These are phyloP conservation scores for Copromyces sp. DNA, from an alignment of 495 filamentous ascomycete species.

Conservation along the genomic window DNA sequence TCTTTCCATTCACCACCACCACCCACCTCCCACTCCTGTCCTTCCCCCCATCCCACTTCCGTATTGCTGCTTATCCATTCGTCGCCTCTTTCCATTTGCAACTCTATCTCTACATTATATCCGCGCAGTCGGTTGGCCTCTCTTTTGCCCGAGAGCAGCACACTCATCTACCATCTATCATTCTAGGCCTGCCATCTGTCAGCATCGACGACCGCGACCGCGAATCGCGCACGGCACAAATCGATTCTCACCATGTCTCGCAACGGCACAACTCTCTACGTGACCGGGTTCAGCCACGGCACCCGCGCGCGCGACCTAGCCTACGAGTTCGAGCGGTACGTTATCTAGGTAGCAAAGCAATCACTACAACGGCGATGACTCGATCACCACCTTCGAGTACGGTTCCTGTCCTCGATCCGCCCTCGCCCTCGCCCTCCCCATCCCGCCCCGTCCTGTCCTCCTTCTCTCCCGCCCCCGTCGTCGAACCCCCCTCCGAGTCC, in stretches of 20 bases:
- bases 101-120: not conserved
- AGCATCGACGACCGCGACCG: not conserved
- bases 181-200: not conserved
- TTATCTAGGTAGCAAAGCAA: conserved; percentile 8
- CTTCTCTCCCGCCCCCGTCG: conserved; percentile 24
- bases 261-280: conserved; percentile 89
- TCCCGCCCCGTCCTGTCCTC: conserved; percentile 7
- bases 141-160: not conserved
- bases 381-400: conserved; percentile 35
- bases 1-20: not conserved
- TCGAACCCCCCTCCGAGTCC: conserved; percentile 7
- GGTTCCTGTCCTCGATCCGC: conserved; percentile 20
- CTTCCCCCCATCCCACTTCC: not conserved
- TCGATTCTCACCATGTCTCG: conserved; percentile 63
- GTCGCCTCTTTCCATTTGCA: not conserved
- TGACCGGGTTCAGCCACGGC: conserved; percentile 93
- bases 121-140: not conserved
- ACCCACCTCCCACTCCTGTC: not conserved
- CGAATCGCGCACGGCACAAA: not conserved
- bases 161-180: not conserved
- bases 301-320: conserved; percentile 99
- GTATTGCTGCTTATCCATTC: not conserved
- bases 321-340: conserved; percentile 98
- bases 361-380: conserved; percentile 26
- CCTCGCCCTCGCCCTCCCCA: conserved; percentile 18